Evolutionary conservation across 345 rosid genomes (phyloP).

Genomic region (Melastoma malabathricum): DNA sequence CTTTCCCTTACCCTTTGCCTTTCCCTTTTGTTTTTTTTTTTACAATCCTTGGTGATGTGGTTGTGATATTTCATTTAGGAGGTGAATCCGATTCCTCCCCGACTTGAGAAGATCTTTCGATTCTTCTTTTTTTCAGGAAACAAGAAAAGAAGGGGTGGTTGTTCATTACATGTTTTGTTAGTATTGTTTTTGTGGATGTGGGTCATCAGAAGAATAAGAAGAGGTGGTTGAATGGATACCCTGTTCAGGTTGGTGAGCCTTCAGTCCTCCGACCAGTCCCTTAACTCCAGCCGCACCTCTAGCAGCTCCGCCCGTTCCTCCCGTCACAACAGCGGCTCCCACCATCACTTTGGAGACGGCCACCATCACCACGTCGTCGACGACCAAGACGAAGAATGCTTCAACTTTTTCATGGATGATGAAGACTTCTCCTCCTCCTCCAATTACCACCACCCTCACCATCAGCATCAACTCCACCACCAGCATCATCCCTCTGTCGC

Average conservation of each 20-base stretch:
- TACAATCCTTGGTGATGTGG: too few species aligned
- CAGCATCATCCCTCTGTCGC: slow-evolving; percentile 18
- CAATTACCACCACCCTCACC: slow-evolving; percentile 16
- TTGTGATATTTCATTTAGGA: too few species aligned
- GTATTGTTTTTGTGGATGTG: slow-evolving; percentile 26
- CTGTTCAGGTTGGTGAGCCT: slow-evolving; percentile 79
- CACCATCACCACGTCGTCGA: slow-evolving; percentile 30
- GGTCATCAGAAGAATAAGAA: slow-evolving; percentile 18
- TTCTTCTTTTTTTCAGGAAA: background rate
- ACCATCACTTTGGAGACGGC: slow-evolving; percentile 1
- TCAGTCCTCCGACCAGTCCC: slow-evolving; percentile 74
- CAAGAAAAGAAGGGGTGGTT: background rate
- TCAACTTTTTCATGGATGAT: slow-evolving; percentile 98
- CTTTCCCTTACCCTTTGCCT: slow-evolving; percentile 14
- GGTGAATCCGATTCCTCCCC: too few species aligned
- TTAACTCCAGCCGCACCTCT: slow-evolving; percentile 74
- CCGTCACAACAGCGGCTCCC: slow-evolving; percentile 48
- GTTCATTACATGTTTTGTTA: background rate
- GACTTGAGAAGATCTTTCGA: too few species aligned
- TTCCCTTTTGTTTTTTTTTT: slow-evolving; percentile 2
- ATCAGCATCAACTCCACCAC: slow-evolving; percentile 20
- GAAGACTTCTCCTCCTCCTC: slow-evolving; percentile 99
- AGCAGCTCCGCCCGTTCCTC: slow-evolving; percentile 64
- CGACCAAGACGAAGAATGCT: slow-evolving; percentile 79
- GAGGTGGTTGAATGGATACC: slow-evolving; percentile 64